A percentile compares a stretch with the other conserved stretches of the same genome.
These are phyloP conservation scores for Xylariales sp. DNA, from an alignment of 2,329 filamentous ascomycete genomes.

Conservation along the genomic window DNA sequence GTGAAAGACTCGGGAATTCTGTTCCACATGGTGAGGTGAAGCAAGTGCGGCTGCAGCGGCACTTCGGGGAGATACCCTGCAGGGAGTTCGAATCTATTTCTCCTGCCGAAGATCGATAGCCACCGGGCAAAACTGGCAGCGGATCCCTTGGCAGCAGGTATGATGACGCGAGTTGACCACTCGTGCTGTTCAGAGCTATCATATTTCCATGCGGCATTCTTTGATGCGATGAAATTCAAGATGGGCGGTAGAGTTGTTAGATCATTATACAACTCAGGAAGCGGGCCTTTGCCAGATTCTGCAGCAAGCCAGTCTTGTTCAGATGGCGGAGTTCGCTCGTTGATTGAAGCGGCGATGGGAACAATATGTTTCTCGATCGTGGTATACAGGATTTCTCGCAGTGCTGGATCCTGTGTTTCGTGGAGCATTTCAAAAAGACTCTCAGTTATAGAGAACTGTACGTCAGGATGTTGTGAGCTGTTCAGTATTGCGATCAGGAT, in stretches of 20 bases:
- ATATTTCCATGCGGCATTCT: conserved; percentile 1
- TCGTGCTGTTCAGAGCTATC: conserved; percentile 2
- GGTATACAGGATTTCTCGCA: conserved; percentile 18
- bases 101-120: conserved; percentile 25
- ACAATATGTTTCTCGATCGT: conserved; percentile 19
- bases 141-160: conserved; percentile 20
- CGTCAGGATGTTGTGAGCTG: conserved; percentile 26
- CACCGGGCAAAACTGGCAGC: conserved; percentile 24
- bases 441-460: conserved; percentile 21
- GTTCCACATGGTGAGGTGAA: conserved; percentile 14
- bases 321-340: conserved; percentile 19
- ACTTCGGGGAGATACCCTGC: conserved; percentile 16
- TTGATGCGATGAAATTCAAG: conserved; percentile 9
- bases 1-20: conserved; percentile 12
- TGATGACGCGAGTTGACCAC: conserved; percentile 19
- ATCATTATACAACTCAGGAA: conserved; percentile 11
- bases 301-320: conserved; percentile 23
- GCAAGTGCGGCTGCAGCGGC: conserved; percentile 13
- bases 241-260: conserved; percentile 12
- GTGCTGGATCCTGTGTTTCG: conserved; percentile 10
- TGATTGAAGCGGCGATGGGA: conserved; percentile 23
- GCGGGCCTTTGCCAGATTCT: conserved; percentile 1
- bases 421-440: conserved; percentile 20
- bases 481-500: conserved; percentile 23
- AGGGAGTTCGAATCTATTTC: conserved; percentile 19